phyloP scores from a whole-genome alignment of 1,139 yeast genomes.

The Kurtzmaniella quercitrusa region DNA sequence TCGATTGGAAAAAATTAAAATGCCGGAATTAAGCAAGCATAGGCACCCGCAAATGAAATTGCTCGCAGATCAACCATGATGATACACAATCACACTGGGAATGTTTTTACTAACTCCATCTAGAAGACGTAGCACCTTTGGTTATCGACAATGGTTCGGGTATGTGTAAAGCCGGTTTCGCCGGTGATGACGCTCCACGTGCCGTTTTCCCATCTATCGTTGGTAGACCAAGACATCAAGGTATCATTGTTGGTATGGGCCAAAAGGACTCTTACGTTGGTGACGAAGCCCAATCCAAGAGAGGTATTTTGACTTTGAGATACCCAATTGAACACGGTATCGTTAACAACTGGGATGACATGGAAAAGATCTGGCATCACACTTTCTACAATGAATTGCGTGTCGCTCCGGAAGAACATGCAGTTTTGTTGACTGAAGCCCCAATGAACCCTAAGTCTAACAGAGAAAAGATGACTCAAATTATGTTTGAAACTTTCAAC shows the following conservation, averaged over 20 bases:
- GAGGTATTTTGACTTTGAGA: conserved; percentile 98
- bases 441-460: conserved; percentile 99
- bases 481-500: conserved; percentile 97
- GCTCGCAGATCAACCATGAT: too few species aligned
- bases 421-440: conserved; percentile 96
- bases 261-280: conserved; percentile 99
- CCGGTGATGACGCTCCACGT: conserved; percentile 99
- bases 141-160: conserved; percentile 99
- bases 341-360: conserved; percentile 99
- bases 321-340: conserved; percentile 99
- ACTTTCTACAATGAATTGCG: conserved; percentile 96
- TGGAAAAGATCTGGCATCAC: conserved; percentile 99
- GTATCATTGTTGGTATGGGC: conserved; percentile 99
- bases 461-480: conserved; percentile 99
- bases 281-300: conserved; percentile 99
- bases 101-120: conserved; percentile 21
- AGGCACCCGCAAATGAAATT: too few species aligned
- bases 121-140: conserved; percentile 60
- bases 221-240: conserved; percentile 99
- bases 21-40: too few species aligned
- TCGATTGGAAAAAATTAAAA: background rate
- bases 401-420: conserved; percentile 99
- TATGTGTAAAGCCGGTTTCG: conserved; percentile 99
- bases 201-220: conserved; percentile 99
- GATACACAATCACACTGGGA: background rate